These are phyloP conservation scores for Prorocentrum cordatum DNA, from an alignment of 169 alveolate genomes.

Conservation along the genomic window DNA sequence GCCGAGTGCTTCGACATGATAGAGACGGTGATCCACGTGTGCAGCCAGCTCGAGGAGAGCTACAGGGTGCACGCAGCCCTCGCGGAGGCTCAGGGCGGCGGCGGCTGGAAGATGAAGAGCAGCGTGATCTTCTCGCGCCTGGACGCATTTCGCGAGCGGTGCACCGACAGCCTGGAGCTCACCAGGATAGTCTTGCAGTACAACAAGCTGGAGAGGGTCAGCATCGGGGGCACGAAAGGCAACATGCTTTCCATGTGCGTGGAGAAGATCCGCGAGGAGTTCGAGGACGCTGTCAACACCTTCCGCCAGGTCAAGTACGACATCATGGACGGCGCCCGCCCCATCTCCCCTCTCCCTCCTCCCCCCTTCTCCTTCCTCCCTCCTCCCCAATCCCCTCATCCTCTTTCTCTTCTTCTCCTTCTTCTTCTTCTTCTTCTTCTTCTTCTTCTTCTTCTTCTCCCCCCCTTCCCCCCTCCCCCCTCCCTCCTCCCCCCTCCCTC, in stretches of 20 bases:
- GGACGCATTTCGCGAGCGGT: conserved; percentile 87
- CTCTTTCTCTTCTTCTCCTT: no score
- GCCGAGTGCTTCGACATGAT: conserved; percentile 83
- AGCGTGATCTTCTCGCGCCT: conserved; percentile 86
- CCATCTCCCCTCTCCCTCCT: no score
- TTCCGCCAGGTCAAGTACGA: conserved; percentile 82
- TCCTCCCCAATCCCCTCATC: no score
- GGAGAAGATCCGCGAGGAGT: no score
- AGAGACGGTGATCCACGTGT: conserved; percentile 80
- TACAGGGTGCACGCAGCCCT: conserved; percentile 81
- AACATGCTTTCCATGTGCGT: no score
- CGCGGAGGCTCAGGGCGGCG: conserved; percentile 76
- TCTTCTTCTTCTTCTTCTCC: no score
- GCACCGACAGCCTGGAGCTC: conserved; percentile 84
- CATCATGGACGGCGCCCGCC: conserved; percentile 84
- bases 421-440: no score
- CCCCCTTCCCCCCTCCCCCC: no score
- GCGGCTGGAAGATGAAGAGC: conserved; percentile 83
- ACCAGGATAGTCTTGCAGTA: conserved; percentile 86
- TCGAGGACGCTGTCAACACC: conserved; percentile 81
- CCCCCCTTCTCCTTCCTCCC: no score
- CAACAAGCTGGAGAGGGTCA: conserved; percentile 83
- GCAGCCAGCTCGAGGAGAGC: conserved; percentile 84
- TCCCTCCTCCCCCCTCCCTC: no score
- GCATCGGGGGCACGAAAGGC: conserved; percentile 90